Evolutionary conservation across 2,329 filamentous ascomycete genomes (phyloP).

Genomic region (Dactylellina cionopaga): DNA sequence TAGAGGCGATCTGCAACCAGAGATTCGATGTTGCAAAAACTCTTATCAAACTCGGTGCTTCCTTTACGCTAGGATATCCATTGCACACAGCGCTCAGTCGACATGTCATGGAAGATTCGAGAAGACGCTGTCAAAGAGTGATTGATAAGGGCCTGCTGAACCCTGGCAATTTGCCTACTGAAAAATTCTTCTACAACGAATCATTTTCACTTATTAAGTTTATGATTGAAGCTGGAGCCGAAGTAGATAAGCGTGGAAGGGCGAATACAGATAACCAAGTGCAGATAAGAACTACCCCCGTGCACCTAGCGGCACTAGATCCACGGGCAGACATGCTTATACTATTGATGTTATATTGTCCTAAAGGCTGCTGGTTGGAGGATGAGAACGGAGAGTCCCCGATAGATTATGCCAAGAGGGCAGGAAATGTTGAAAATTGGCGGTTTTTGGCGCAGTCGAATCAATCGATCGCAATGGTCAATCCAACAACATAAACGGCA

Average conservation of each 20-base stretch:
- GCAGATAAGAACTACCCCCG: conserved; percentile 17
- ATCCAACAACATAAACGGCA: no score
- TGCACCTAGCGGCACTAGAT: conserved; percentile 37
- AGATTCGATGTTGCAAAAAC: conserved; percentile 16
- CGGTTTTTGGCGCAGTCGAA: no score
- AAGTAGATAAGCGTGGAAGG: not conserved
- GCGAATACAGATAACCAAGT: conserved; percentile 16
- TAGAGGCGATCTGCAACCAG: conserved; percentile 31
- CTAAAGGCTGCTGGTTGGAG: conserved; percentile 4
- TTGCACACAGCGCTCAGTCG: conserved; percentile 26
- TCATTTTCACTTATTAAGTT: not conserved
- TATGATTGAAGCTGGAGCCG: conserved; percentile 6
- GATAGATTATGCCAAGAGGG: conserved; percentile 17
- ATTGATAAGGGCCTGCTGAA: not conserved
- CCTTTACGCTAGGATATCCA: conserved; percentile 19
- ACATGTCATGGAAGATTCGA: conserved; percentile 10
- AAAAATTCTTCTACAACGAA: conserved; percentile 6
- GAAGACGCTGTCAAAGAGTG: conserved; percentile 1
- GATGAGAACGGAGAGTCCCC: conserved; percentile 21
- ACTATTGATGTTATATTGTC: not conserved
- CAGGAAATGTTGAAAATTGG: not conserved
- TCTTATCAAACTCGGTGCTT: conserved; percentile 27
- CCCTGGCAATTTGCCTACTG: not conserved
- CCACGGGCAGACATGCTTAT: not conserved
- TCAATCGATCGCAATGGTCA: no score